Evolutionary conservation across 768 basidiomycete species (phyloP).

Genomic region (Dentipellis sp.): DNA sequence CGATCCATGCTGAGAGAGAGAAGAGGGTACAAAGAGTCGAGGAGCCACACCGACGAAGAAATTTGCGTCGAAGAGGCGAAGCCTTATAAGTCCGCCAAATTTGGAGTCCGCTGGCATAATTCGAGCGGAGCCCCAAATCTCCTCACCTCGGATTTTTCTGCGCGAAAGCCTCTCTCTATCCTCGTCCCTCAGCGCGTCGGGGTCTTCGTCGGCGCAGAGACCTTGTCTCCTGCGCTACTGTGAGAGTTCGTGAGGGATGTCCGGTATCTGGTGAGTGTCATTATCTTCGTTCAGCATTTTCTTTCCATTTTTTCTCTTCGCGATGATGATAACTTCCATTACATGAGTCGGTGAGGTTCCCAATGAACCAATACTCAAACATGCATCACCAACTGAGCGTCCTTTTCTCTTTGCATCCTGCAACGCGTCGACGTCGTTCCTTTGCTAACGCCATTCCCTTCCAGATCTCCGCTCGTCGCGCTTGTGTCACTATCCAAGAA

Average conservation of each 20-base stretch:
- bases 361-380: constrained; percentile 16
- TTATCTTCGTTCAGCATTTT: neutral
- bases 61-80: neutral
- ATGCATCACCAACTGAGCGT: constrained; percentile 19
- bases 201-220: neutral
- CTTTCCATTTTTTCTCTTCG: neutral
- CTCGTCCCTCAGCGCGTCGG: too few species aligned
- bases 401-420: neutral
- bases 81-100: neutral
- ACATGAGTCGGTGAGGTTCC: constrained; percentile 15
- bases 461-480: too few species aligned
- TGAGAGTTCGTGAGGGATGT: neutral
- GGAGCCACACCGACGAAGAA: neutral
- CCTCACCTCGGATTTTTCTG: neutral
- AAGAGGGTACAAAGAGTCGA: neutral
- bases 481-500: neutral
- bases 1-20: neutral
- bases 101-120: neutral
- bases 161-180: neutral
- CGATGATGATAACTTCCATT: constrained; percentile 16
- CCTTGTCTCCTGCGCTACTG: neutral
- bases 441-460: neutral
- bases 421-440: neutral
- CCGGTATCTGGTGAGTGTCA: constrained; percentile 5
- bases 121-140: neutral